These are phyloP conservation scores for Populus pruinosa DNA, from an alignment of 345 rosid genomes.

Conservation along the genomic window DNA sequence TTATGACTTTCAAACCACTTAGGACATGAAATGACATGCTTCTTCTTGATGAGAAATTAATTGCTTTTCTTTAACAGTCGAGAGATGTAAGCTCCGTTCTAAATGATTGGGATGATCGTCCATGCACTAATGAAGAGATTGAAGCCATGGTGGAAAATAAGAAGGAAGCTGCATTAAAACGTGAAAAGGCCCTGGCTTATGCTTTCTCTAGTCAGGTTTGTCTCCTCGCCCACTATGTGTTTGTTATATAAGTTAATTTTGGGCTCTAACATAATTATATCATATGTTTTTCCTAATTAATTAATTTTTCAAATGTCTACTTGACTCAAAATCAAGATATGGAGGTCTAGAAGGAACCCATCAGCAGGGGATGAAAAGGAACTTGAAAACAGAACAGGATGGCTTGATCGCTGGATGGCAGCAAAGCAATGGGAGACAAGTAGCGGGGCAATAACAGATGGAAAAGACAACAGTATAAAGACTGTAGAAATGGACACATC, in stretches of 20 bases:
- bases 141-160: conserved; percentile 27
- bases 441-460: conserved; percentile 40
- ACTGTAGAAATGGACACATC: conserved; percentile 53
- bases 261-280: background rate
- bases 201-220: conserved; percentile 58
- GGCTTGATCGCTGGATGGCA: conserved; percentile 89
- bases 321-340: conserved; percentile 36
- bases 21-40: background rate
- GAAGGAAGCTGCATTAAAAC: conserved; percentile 26
- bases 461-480: conserved; percentile 39
- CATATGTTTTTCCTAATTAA: background rate
- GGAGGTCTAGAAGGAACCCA: conserved; percentile 53
- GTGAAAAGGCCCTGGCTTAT: conserved; percentile 25
- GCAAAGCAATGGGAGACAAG: conserved; percentile 64
- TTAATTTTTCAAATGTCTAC: background rate
- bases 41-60: no score
- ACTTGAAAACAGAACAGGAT: conserved; percentile 50
- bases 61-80: conserved; percentile 2
- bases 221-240: background rate
- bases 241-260: background rate
- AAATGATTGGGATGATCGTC: conserved; percentile 31
- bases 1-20: no score
- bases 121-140: conserved; percentile 38
- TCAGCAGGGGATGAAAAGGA: conserved; percentile 56
- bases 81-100: conserved; percentile 19